These are phyloP conservation scores for Podaxis sp. DNA, from an alignment of 768 basidiomycete species.

Conservation along the genomic window DNA sequence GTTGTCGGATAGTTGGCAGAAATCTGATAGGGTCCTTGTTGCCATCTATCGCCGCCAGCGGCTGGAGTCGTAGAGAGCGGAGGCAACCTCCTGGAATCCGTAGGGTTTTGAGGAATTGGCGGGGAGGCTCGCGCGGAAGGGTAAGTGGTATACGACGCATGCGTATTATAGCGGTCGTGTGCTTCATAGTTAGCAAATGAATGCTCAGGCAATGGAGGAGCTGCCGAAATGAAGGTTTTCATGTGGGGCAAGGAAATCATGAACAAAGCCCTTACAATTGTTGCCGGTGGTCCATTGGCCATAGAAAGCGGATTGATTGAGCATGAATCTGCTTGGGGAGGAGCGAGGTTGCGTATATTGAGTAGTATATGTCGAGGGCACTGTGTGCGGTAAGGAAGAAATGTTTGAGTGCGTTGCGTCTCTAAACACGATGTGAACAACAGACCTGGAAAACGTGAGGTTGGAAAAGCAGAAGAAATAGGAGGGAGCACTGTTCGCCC, in stretches of 20 bases:
- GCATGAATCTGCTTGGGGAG: slow-evolving; percentile 54
- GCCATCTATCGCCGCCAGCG: slow-evolving; percentile 53
- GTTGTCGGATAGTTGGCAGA: slow-evolving; percentile 32
- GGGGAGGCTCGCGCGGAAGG: slow-evolving; percentile 45
- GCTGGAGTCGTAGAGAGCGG: slow-evolving; percentile 47
- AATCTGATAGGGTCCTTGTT: slow-evolving; percentile 22
- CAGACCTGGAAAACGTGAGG: slow-evolving; percentile 90
- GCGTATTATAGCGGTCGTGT: slow-evolving; percentile 54
- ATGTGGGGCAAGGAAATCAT: slow-evolving; percentile 18
- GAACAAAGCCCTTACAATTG: slow-evolving; percentile 30
- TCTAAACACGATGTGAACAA: slow-evolving; percentile 54
- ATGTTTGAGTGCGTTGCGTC: slow-evolving; percentile 55
- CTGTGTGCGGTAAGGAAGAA: slow-evolving; percentile 53
- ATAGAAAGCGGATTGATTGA: slow-evolving; percentile 37
- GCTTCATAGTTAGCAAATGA: slow-evolving; percentile 54
- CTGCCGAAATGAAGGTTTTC: slow-evolving; percentile 34
- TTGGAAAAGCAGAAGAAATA: slow-evolving; percentile 82
- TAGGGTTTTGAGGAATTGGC: slow-evolving; percentile 44
- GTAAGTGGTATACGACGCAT: slow-evolving; percentile 47
- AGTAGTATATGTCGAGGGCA: slow-evolving; percentile 56
- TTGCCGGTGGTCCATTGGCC: slow-evolving; percentile 38
- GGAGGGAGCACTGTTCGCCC: slow-evolving; percentile 87
- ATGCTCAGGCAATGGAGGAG: slow-evolving; percentile 44
- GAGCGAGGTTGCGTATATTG: slow-evolving; percentile 67
- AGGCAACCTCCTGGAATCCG: slow-evolving; percentile 59